Base-by-base conservation (phyloP, 129 eudicot genomes). In the Dittrichia graveolens region DNA sequence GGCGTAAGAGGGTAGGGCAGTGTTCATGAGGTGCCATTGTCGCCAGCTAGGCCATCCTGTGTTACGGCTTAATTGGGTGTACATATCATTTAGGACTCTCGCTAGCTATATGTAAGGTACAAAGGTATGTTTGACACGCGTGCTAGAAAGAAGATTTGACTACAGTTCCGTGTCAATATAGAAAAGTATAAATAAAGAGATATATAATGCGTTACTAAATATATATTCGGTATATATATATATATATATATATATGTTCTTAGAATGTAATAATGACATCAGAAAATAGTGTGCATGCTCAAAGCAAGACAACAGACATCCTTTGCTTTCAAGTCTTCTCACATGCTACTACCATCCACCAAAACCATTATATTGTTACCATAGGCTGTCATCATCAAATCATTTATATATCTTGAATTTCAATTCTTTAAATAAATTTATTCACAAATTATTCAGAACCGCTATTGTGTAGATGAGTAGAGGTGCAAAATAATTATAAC, bases 271-370 rank as follows among this genome's bases (percentile, higher is more conserved):
- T 80, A 5, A 74, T 80, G 72, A 56, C 80, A 53, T 39, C 43
- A 60, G 16, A 61, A 45, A 18, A 68, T 62, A 65, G 80, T 63
- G 77, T 75, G 73, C 84, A 75, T 44, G 73, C 73, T 41, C 63
- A 55, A 39, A 62, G 65, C 12, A 24, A 81, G 71, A 62, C 40
- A 52, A 72, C 49, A 43, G 57, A 74, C 81, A 82, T 55, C 75
- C 83, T 82, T 82, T 63, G 75, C 83, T 78, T 82, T 42, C 75
- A 78, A 82, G 86, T 67, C 61, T 64, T 82, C 68, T 67, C 16
- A 64, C 69, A 8, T 54, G 38, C 48, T 48, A 59, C 35, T 45
- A 3, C n/a, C 0, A 10, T 57, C 58, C 43, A 75, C 73, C 79
- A 75, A 54, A 75, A 65, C 34, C 55, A 65, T 65, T 42, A 48